Base-by-base conservation (phyloP, 768 basidiomycete genomes). In the Suillus lakei region DNA sequence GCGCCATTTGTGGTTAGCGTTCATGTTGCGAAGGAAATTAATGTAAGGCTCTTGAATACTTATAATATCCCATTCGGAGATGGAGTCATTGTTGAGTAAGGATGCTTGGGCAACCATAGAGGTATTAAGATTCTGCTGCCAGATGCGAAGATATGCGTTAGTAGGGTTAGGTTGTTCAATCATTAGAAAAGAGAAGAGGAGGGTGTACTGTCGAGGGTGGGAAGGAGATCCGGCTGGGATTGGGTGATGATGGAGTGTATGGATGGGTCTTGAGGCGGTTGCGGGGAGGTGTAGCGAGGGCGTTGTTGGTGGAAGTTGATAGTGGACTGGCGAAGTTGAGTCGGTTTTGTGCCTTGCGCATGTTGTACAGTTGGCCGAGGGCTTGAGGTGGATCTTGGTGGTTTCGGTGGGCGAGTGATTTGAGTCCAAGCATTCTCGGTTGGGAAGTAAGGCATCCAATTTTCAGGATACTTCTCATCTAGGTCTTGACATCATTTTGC, bases 101-200 rank as follows among this genome's bases (percentile, higher is more conserved):
- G 67, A 66, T 12, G 44, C 43, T 44, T 73, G 73, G 0, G 73
- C 67, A 0, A 21, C 59, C 3, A 38, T 34, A 0, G 75, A 78
- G 8, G 72, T 74, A 65, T 69, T 68, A 3, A 75, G 21, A 32
- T 78, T 79, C 28, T 74, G 74, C 62, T 77, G 76, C 68, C 70
- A 71, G 6, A 78, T 73, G n/a, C n/a, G n/a, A n/a, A n/a, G n/a
- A n/a, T n/a, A n/a, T n/a, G n/a, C n/a, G n/a, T n/a, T n/a, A n/a
- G n/a, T n/a, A n/a, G n/a, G n/a, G n/a, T n/a, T n/a, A n/a, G 18
- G 3, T 15, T 43, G 41, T 16, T 43, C 15, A 43, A 16, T 5
- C 41, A 43, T 43, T 43, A 18, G n/a, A 32, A 3, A 32, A 32
- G 3, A n/a, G 41, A 43, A 18, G 41, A 16, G 56, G n/a, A 75